phyloP scores from a whole-genome alignment of 2,329 filamentous ascomycete genomes.

The Cordyceps farinosa region DNA sequence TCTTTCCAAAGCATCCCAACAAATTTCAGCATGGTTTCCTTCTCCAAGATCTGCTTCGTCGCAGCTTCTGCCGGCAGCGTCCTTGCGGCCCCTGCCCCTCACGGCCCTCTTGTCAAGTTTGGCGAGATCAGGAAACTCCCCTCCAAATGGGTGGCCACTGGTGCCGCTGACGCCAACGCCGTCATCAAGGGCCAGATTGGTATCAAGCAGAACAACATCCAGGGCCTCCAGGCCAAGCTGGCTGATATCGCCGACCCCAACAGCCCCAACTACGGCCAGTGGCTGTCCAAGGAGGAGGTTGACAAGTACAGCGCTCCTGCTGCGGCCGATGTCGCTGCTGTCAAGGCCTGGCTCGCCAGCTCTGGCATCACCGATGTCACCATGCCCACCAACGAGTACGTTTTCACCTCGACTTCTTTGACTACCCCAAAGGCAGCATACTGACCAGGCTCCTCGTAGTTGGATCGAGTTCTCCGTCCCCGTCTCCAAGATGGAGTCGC shows the following conservation, averaged over 20 bases:
- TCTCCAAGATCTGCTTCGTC: constrained; percentile 17
- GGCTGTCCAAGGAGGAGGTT: constrained; percentile 24
- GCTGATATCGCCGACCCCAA: constrained; percentile 25
- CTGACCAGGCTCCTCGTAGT: not conserved
- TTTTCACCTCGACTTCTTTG: not conserved
- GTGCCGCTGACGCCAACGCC: constrained; percentile 3
- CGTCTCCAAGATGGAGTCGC: constrained; percentile 15
- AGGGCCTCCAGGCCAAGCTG: constrained; percentile 26
- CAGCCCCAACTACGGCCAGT: constrained; percentile 27
- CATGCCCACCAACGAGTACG: constrained; percentile 19
- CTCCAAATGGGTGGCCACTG: constrained; percentile 5
- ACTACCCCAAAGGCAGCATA: not conserved
- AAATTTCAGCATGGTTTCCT: constrained; percentile 14
- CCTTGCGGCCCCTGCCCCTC: constrained; percentile 10
- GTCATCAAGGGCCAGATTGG: constrained; percentile 18
- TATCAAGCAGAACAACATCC: constrained; percentile 23
- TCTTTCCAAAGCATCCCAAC: not conserved
- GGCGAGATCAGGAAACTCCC: constrained; percentile 11
- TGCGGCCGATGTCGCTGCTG: constrained; percentile 21
- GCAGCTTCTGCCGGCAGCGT: constrained; percentile 6
- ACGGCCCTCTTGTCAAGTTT: constrained; percentile 14
- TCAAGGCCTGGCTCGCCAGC: constrained; percentile 24
- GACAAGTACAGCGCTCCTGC: constrained; percentile 26
- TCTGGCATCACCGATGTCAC: constrained; percentile 16
- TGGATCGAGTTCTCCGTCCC: constrained; percentile 17